Conservation (phyloP, 208 protist species). For the Tritrichomonas musculus region DNA sequence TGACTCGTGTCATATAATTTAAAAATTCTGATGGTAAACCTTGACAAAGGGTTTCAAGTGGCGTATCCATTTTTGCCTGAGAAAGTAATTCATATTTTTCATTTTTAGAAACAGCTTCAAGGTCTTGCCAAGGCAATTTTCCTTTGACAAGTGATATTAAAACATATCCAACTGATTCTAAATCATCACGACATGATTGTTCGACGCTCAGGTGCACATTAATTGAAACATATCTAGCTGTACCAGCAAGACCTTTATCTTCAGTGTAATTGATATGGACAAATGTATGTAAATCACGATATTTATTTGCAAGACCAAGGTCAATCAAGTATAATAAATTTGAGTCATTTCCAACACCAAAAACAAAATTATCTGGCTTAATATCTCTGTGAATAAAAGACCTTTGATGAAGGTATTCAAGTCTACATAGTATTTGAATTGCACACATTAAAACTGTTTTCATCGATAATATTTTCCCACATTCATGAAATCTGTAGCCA, state of each 20-base stretch:
- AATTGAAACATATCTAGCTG: constrained; percentile 95
- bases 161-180: constrained; percentile 24
- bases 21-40: neutral
- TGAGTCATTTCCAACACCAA: constrained; percentile 70
- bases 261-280: constrained; percentile 98
- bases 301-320: constrained; percentile 91
- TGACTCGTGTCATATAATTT: neutral
- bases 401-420: constrained; percentile 67
- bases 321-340: constrained; percentile 45
- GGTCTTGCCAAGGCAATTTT: neutral
- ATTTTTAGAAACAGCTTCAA: neutral
- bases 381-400: constrained; percentile 92
- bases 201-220: constrained; percentile 98
- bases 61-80: constrained; percentile 19
- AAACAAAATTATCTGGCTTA: constrained; percentile 97
- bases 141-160: constrained; percentile 20
- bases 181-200: constrained; percentile 56
- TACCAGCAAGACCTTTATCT: constrained; percentile 97
- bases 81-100: neutral
- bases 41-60: neutral
- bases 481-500: constrained; percentile 91
- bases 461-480: constrained; percentile 46
- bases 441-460: constrained; percentile 12
- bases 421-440: constrained; percentile 20
- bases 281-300: constrained; percentile 87